Conservation (phyloP, 176 grass and related monocot species). For the Leersia perrieri region DNA sequence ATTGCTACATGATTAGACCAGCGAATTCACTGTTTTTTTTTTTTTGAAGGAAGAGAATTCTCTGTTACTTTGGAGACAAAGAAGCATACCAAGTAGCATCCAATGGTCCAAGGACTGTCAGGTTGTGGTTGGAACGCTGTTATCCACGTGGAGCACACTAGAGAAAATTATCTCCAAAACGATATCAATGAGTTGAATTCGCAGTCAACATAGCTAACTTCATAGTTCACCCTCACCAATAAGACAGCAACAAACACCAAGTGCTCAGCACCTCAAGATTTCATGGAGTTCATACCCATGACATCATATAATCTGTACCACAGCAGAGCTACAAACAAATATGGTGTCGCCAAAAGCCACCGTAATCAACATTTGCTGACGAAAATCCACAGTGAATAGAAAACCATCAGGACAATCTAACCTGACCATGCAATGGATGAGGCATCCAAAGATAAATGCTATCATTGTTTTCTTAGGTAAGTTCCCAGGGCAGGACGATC, state of each 20-base stretch:
- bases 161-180: conserved; percentile 14
- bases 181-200: background rate
- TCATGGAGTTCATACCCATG: background rate
- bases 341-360: background rate
- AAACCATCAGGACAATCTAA: background rate
- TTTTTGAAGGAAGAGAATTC: too few species aligned
- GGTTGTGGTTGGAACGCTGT: conserved; percentile 13
- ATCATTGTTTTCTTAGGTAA: conserved; percentile 12
- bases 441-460: background rate
- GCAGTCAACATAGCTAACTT: conserved; percentile 24
- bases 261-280: conserved; percentile 1
- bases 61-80: conserved; percentile 26
- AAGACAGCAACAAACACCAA: background rate
- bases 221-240: conserved; percentile 15
- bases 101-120: background rate
- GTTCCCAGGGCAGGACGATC: background rate
- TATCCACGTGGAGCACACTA: conserved; percentile 14
- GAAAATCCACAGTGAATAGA: background rate
- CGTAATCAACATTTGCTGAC: background rate
- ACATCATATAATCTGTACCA: background rate
- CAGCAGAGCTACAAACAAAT: conserved; percentile 7
- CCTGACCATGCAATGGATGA: background rate
- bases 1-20: background rate
- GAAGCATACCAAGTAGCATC: conserved; percentile 34
- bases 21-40: background rate